Base-by-base conservation (phyloP, 768 basidiomycete species). In the Lyophyllum atratum region DNA sequence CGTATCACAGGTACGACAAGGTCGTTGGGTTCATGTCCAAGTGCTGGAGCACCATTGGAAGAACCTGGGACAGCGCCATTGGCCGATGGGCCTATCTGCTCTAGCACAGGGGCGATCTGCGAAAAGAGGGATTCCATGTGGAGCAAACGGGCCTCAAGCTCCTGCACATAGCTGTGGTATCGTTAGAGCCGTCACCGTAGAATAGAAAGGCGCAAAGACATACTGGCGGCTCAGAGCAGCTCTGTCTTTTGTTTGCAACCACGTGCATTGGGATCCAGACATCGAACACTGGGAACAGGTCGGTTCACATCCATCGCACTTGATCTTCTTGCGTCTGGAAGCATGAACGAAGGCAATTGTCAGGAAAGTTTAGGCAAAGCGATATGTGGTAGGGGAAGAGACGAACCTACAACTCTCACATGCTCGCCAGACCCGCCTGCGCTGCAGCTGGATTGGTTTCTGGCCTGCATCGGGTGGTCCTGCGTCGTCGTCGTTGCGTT, bases 161-260 rank as follows among this genome's bases (percentile, higher is more conserved):
- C 93, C 69, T 94, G 92, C 2, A 94, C 92, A 79, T 94, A 94
- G 69, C 92, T 93, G 55, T 19, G 31, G 57, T 66, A 62, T 63
- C 46, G 28, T 50, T 33, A 10, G 17, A 24, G 66, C 62, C 56
- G 61, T 54, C 53, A 52, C 31, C 53, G 25, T 43, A 21, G 28
- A 49, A 46, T 21, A 55, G 25, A 26, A n/a, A 59, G 47, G 49
- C 33, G 51, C 49, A 4, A 58, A 3, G 52, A 80, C 92, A 61
- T 69, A 94, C 92, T 94, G 92, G 79, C 92, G 81, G 68, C 93
- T 94, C 60, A 93, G 75, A 4, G 92, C 92, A 22, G 92, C 92
- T 66, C 92, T 85, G 72, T 94, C 92, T 75, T 92, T 93, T 6
- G 92, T 94, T 74, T 94, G 92, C 42, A 93, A 77, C 92, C 92